phyloP scores from a whole-genome alignment of 2,329 filamentous ascomycete genomes.

The Cryphonectria radicalis region DNA sequence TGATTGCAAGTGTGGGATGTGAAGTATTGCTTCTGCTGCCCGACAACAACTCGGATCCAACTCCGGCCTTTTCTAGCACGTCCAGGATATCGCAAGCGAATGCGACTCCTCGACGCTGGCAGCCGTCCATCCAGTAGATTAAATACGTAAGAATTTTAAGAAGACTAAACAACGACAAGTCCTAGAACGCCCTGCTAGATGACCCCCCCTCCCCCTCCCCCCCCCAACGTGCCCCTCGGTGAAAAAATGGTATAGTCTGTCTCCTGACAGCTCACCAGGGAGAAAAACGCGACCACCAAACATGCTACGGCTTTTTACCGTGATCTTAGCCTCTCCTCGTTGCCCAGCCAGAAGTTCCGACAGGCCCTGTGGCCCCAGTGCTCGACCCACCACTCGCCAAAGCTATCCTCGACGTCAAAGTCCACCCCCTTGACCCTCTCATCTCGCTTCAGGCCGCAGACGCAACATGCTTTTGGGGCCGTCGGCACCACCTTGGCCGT shows the following conservation, averaged over 20 bases:
- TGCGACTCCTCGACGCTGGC: neutral
- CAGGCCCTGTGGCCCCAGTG: constrained; percentile 84
- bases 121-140: neutral
- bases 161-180: neutral
- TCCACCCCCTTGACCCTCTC: constrained; percentile 81
- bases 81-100: constrained; percentile 10
- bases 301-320: constrained; percentile 48
- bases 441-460: constrained; percentile 88
- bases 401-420: constrained; percentile 80
- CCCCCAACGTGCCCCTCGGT: neutral
- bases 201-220: neutral
- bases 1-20: neutral
- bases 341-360: constrained; percentile 81
- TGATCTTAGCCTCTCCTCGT: constrained; percentile 70
- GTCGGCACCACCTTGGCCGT: constrained; percentile 74
- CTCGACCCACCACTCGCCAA: constrained; percentile 96
- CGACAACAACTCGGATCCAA: neutral
- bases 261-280: neutral
- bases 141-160: neutral
- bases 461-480: constrained; percentile 74
- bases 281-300: neutral
- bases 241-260: neutral
- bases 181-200: constrained; percentile 23
- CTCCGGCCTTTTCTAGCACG: neutral
- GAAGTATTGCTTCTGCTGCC: neutral